Percentiles rank a stretch among this genome's conserved stretches.
Evolutionary conservation across 352 stramenopile species (phyloP).

Genomic region (Aphanomyces cochlioides): DNA sequence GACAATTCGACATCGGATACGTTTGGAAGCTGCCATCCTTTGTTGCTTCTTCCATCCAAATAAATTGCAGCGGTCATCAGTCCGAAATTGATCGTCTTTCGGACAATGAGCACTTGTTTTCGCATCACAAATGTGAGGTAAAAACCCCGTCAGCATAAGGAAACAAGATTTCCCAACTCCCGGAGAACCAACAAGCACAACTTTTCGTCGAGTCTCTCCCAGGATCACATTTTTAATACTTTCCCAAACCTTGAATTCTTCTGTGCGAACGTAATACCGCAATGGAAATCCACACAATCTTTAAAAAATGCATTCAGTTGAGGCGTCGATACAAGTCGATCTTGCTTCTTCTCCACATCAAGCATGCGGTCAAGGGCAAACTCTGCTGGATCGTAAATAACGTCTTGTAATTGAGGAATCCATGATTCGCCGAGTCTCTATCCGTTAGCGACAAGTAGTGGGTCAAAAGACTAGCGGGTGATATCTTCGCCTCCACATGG

Average conservation of each 20-base stretch:
- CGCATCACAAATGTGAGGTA: background rate
- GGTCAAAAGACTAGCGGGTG: no score
- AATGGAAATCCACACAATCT: background rate
- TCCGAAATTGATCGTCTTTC: background rate
- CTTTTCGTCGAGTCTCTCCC: background rate
- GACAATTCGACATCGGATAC: background rate
- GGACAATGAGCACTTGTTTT: background rate
- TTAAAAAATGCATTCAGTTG: background rate
- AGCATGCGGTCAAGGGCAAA: background rate
- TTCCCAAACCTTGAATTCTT: background rate
- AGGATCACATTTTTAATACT: background rate
- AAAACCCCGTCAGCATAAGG: background rate
- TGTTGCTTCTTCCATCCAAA: background rate
- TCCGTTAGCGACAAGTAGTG: no score
- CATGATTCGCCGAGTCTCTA: no score
- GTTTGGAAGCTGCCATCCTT: background rate
- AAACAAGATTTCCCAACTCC: constrained; percentile 1
- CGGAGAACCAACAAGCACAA: background rate
- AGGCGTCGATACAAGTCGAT: background rate
- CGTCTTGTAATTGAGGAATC: no score
- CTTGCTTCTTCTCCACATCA: background rate
- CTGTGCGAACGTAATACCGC: background rate
- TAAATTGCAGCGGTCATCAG: background rate
- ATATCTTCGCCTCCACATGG: no score
- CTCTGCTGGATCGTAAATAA: no score